phyloP scores from a whole-genome alignment of 2,329 filamentous ascomycete genomes.

The Leptographium procerum region DNA sequence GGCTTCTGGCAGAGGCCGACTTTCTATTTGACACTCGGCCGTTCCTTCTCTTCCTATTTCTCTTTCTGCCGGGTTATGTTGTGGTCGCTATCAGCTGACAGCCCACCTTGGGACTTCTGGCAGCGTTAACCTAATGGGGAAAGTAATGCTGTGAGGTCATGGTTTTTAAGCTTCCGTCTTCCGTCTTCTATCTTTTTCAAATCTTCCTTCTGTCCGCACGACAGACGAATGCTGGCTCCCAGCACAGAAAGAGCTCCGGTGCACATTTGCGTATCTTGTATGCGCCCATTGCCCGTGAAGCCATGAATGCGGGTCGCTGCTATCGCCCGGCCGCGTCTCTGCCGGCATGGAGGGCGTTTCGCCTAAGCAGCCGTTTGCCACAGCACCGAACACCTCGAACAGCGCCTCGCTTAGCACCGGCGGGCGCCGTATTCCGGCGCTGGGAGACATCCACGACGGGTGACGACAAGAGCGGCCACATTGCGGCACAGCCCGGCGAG shows the following conservation, averaged over 20 bases:
- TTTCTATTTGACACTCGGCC: not conserved
- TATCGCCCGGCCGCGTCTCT: constrained; percentile 5
- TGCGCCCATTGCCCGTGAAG: not conserved
- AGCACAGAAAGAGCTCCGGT: not conserved
- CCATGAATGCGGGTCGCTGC: constrained; percentile 8
- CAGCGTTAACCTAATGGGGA: not conserved
- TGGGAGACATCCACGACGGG: constrained; percentile 37
- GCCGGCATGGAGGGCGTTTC: not conserved
- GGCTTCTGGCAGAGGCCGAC: no score
- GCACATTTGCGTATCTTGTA: not conserved
- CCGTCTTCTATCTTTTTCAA: not conserved
- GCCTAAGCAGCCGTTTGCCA: not conserved
- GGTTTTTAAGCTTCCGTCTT: not conserved
- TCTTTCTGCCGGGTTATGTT: not conserved
- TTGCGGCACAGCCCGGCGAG: constrained; percentile 63
- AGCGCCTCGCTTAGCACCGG: not conserved
- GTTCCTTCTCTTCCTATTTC: not conserved
- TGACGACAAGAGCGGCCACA: constrained; percentile 67
- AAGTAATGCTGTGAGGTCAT: not conserved
- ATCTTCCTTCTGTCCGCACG: not conserved
- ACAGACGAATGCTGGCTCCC: not conserved
- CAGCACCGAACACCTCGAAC: not conserved
- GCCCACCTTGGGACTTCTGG: not conserved
- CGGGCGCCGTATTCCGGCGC: constrained; percentile 10
- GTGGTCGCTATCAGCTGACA: not conserved